Conservation (phyloP, 2,329 filamentous ascomycete genomes). For the Phaeosphaeriaceae sp. region DNA sequence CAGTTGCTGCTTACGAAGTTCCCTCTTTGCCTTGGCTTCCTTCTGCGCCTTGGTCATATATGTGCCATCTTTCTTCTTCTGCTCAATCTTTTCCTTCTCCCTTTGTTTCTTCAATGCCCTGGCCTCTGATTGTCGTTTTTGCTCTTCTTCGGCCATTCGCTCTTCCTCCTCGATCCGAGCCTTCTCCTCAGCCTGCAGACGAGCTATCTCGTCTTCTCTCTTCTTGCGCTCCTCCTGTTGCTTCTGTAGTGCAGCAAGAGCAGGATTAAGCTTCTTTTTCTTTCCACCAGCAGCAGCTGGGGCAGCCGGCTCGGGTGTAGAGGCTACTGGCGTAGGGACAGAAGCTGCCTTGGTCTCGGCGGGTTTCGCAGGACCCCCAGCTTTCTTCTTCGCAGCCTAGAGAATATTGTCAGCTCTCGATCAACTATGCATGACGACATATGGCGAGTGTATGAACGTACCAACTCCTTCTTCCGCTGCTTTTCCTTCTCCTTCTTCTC, state of each 20-base stretch:
- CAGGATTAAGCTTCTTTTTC: conserved; percentile 86
- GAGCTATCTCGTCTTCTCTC: conserved; percentile 68
- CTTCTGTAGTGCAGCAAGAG: conserved; percentile 75
- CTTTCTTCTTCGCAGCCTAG: conserved; percentile 63
- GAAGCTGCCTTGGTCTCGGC: conserved; percentile 45
- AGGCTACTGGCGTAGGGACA: conserved; percentile 38
- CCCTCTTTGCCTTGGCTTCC: conserved; percentile 79
- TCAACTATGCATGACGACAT: background rate
- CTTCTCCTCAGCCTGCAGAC: conserved; percentile 67
- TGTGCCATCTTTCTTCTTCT: conserved; percentile 86
- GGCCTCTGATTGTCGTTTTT: conserved; percentile 72
- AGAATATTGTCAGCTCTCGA: conserved; percentile 2
- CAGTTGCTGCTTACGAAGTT: conserved; percentile 85
- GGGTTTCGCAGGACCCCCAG: conserved; percentile 59
- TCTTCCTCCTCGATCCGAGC: conserved; percentile 71
- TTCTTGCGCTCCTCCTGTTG: conserved; percentile 79
- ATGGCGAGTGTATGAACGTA: conserved; percentile 49
- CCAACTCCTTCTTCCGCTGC: conserved; percentile 97
- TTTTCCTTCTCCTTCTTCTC: conserved; percentile 98
- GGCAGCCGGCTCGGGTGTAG: conserved; percentile 23
- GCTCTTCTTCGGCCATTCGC: conserved; percentile 69
- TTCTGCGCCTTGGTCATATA: conserved; percentile 86
- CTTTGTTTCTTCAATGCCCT: conserved; percentile 81
- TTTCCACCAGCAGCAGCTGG: conserved; percentile 64
- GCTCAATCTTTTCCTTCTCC: conserved; percentile 84